Evolutionary conservation across 2,329 filamentous ascomycete genomes (phyloP), one percentile per base, ranked within the genome.

Genomic region (Colletotrichum sp.): DNA sequence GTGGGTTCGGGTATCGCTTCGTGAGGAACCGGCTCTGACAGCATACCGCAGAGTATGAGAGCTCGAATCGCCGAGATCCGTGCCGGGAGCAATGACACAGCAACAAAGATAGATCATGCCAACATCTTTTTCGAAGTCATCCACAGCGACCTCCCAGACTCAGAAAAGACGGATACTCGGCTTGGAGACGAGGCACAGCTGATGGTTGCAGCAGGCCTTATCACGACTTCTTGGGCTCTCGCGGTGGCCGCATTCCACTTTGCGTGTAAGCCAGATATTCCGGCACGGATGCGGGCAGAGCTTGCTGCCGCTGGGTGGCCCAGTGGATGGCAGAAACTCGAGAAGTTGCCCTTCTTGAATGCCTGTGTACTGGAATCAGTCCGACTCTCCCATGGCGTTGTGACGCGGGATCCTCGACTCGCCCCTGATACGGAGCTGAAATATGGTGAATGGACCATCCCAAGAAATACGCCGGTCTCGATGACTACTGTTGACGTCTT

Each of bases 321-420:
- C 24, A 63, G 57, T 10, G 57, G 78, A 57, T 82, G 78, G 71
- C 61, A 68, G 10, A 78, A 80, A 15, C 78, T 85, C 21, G 82
- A 85, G 77, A 79, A 80, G 64, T 78, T 86, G 15, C 82, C 82
- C 1, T 87, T 83, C 67, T 80, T 89, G 12, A 81, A 84, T 6
- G 86, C 84, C 1, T 77, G 84, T 18, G 82, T 87, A 10, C 79
- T 81, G 32, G 86, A 87, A 75, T 79, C 83, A 0, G 75, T 88
- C 9, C 84, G 87, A 6, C 69, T 89, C 5, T 84, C 85, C 18
- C 86, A 85, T 10, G 85, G 83, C 1, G 82, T 85, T 1, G 78
- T 79, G 61, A 80, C 52, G 79, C 77, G 77, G 67, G 83, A 79
- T 78, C 81, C 67, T 76, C 84, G 77, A 67, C 81, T 77, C 71